Evolutionary conservation across 192 early-diverging fungal genomes (phyloP).

Genomic region (Coemansia sp.): DNA sequence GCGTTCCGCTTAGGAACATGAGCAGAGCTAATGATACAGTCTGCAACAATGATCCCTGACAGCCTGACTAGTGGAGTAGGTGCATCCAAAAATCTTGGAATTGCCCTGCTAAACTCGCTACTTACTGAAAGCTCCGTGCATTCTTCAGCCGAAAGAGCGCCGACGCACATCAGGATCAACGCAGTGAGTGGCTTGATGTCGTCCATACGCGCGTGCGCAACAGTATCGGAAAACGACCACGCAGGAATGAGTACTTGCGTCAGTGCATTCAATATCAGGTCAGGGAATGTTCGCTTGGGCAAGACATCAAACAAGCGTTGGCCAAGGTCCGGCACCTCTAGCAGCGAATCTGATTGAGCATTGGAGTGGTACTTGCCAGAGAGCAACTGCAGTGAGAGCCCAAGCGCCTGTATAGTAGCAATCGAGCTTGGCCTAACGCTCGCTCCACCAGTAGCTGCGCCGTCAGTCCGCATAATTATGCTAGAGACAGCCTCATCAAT

Average conservation of each 20-base stretch:
- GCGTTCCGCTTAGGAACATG: background rate
- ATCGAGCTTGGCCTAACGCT: background rate
- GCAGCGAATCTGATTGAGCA: background rate
- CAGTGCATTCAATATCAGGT: constrained; percentile 12
- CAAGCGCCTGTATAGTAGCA: constrained; percentile 18
- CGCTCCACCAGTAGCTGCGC: background rate
- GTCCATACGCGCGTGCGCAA: constrained; percentile 8
- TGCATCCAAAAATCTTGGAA: constrained; percentile 42
- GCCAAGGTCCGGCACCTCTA: background rate
- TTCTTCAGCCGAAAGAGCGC: constrained; percentile 11
- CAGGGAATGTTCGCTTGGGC: constrained; percentile 14
- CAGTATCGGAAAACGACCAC: constrained; percentile 29
- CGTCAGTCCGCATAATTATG: constrained; percentile 6
- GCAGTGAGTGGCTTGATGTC: constrained; percentile 19
- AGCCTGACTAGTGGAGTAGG: constrained; percentile 28
- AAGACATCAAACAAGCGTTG: background rate
- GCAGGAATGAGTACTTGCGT: constrained; percentile 18
- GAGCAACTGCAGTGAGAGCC: constrained; percentile 32
- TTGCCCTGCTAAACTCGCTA: constrained; percentile 29
- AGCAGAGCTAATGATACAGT: constrained; percentile 7
- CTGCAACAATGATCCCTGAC: constrained; percentile 42
- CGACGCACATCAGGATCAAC: constrained; percentile 28
- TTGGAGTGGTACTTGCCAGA: constrained; percentile 11
- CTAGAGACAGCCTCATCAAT: constrained; percentile 15
- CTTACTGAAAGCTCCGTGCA: constrained; percentile 18